These are phyloP conservation scores for Fusarium devonianum DNA, from an alignment of 2,329 filamentous ascomycete species.

Conservation along the genomic window DNA sequence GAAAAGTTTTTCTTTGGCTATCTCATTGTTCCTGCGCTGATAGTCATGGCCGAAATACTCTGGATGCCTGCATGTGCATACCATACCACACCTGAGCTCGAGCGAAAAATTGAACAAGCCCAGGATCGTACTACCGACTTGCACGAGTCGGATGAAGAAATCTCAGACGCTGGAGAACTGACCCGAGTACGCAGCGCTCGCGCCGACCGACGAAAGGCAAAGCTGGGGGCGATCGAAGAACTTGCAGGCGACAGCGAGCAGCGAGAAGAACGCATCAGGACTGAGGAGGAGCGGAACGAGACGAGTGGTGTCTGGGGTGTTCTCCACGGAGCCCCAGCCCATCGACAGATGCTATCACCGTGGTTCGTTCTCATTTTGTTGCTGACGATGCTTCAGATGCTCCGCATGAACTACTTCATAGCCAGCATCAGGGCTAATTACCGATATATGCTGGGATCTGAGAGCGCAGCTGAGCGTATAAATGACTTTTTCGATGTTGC, in stretches of 20 bases:
- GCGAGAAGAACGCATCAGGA: constrained; percentile 61
- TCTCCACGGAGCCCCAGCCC: constrained; percentile 69
- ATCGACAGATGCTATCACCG: constrained; percentile 69
- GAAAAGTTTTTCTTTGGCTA: constrained; percentile 53
- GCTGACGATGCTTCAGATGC: constrained; percentile 67
- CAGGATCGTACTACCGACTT: constrained; percentile 50
- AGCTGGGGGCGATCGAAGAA: constrained; percentile 68
- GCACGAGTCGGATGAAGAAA: constrained; percentile 63
- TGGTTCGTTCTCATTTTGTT: constrained; percentile 77
- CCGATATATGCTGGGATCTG: constrained; percentile 67
- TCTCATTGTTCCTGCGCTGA: constrained; percentile 45
- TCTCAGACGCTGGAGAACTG: constrained; percentile 55
- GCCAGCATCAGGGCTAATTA: constrained; percentile 76
- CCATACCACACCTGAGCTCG: constrained; percentile 49
- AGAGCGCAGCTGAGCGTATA: constrained; percentile 46
- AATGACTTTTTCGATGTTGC: constrained; percentile 55
- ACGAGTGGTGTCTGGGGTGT: constrained; percentile 75
- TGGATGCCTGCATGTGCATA: constrained; percentile 52
- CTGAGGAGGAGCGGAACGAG: constrained; percentile 65
- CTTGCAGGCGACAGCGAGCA: constrained; percentile 65
- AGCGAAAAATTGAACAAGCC: constrained; percentile 50
- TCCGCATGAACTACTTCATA: constrained; percentile 75
- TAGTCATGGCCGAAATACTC: constrained; percentile 48
- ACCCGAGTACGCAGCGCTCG: constrained; percentile 52
- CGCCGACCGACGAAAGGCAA: constrained; percentile 60